phyloP scores from a whole-genome alignment of 192 early-diverging fungal species.

The Entomortierella lignicola region DNA sequence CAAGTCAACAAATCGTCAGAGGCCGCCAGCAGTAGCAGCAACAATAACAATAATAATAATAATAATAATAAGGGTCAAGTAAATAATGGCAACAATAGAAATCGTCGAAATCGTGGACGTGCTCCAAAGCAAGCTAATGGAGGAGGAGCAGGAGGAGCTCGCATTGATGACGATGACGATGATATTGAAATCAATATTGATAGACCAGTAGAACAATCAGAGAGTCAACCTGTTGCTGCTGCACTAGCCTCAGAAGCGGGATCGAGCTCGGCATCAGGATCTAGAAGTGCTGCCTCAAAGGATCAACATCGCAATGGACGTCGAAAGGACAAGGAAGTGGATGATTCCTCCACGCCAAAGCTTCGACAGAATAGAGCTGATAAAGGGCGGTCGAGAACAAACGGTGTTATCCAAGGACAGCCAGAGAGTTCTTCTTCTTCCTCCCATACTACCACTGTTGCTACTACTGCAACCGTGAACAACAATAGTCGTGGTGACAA shows the following conservation, averaged over 20 bases:
- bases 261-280: constrained; percentile 1
- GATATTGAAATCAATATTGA: constrained; percentile 51
- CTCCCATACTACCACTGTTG: background rate
- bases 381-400: constrained; percentile 1
- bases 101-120: constrained; percentile 28
- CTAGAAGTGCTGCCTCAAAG: background rate
- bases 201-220: constrained; percentile 23
- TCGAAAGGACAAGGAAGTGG: constrained; percentile 30
- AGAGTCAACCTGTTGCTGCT: background rate
- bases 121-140: constrained; percentile 8
- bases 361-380: constrained; percentile 13
- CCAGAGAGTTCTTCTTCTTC: constrained; percentile 15
- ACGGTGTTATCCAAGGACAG: constrained; percentile 1
- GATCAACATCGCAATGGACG: constrained; percentile 32
- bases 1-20: constrained; percentile 8
- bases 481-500: constrained; percentile 7
- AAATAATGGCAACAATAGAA: constrained; percentile 19
- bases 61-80: background rate
- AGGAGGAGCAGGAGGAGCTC: constrained; percentile 25
- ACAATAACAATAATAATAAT: constrained; percentile 3
- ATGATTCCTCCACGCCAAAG: background rate
- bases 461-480: background rate
- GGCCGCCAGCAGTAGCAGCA: background rate
- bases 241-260: background rate
- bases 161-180: constrained; percentile 45